These are phyloP conservation scores for Paramecium bursaria DNA, from an alignment of 73 alveolate genomes.

Conservation along the genomic window DNA sequence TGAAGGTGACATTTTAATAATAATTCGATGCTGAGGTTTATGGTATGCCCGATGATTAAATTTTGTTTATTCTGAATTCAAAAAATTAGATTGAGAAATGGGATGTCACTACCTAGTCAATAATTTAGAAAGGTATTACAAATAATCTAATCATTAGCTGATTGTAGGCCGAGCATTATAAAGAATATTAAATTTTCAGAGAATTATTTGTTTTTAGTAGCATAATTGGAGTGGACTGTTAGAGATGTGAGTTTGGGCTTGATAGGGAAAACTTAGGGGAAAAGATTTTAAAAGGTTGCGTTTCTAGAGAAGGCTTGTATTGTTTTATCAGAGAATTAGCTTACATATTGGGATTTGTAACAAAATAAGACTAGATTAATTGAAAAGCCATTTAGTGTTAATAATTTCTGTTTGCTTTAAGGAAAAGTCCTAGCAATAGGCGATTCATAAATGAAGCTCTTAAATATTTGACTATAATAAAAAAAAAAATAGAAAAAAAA, in stretches of 20 bases:
- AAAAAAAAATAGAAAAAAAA: too few species aligned
- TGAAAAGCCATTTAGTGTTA: not conserved
- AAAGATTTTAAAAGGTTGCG: not conserved
- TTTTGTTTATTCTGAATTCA: slow-evolving; percentile 17
- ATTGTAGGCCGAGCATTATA: slow-evolving; percentile 21
- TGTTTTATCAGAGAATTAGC: not conserved
- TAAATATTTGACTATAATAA: not conserved
- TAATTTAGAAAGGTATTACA: slow-evolving; percentile 4
- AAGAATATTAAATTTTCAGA: not conserved
- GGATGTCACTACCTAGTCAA: not conserved
- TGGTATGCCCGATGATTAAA: slow-evolving; percentile 27
- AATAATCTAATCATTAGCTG: not conserved
- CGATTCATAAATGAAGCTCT: not conserved
- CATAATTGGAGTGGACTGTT: slow-evolving; percentile 3
- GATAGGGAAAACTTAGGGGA: slow-evolving; percentile 11
- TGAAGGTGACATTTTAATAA: slow-evolving; percentile 15
- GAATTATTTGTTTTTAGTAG: not conserved
- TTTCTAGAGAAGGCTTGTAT: slow-evolving; percentile 2
- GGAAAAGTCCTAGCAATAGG: not conserved
- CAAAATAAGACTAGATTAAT: not conserved
- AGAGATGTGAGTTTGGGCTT: slow-evolving; percentile 25
- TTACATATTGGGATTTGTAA: not conserved
- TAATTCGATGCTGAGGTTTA: slow-evolving; percentile 29
- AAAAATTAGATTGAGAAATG: slow-evolving; percentile 33
- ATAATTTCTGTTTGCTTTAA: slow-evolving; percentile 4